These are phyloP conservation scores for Larix sibirica DNA, from an alignment of 83 land plant species.

Conservation along the genomic window DNA sequence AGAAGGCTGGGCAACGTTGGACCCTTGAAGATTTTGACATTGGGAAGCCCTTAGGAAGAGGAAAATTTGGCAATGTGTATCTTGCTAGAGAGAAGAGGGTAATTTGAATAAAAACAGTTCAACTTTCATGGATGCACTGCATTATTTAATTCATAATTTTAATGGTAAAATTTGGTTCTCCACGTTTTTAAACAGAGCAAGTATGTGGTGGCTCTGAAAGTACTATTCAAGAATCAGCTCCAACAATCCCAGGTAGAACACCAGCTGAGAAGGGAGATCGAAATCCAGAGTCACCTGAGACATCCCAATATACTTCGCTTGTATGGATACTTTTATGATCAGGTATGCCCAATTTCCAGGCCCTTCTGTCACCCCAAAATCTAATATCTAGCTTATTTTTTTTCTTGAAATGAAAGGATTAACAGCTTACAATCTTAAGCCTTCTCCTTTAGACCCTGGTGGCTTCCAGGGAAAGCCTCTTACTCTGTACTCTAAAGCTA, in stretches of 20 bases:
- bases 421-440: too few species aligned
- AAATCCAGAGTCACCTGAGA: conserved; percentile 68
- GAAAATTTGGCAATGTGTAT: conserved; percentile 93
- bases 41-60: conserved; percentile 92
- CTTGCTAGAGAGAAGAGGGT: conserved; percentile 91
- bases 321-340: conserved; percentile 85
- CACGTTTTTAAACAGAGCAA: conserved; percentile 49
- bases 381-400: not conserved
- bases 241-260: conserved; percentile 71
- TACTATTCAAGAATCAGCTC: conserved; percentile 76
- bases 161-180: not conserved
- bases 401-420: not conserved
- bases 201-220: conserved; percentile 80
- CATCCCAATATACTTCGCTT: conserved; percentile 86
- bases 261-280: conserved; percentile 81
- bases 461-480: not conserved
- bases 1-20: conserved; percentile 50
- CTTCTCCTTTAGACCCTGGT: not conserved
- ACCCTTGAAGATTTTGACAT: conserved; percentile 83
- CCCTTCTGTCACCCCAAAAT: not conserved
- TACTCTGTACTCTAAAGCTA: not conserved
- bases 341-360: conserved; percentile 12
- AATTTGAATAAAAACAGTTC: not conserved
- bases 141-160: too few species aligned
- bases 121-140: not conserved